Conservation (phyloP, 2,329 filamentous ascomycete genomes). For the Penicillium paneum region DNA sequence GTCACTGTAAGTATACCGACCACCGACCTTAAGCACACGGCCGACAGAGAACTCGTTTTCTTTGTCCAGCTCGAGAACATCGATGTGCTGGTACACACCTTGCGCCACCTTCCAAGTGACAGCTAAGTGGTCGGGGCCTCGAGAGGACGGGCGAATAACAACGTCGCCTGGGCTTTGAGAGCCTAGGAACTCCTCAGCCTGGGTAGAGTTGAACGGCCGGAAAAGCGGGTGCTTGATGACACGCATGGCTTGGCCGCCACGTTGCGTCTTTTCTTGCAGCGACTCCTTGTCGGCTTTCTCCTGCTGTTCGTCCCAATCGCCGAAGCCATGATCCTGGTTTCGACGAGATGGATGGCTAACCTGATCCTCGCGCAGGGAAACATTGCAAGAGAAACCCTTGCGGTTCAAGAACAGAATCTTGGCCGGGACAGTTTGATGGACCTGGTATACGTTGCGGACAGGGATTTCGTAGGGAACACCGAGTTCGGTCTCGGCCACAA, state of each 20-base stretch:
- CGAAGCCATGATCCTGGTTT: slow-evolving; percentile 67
- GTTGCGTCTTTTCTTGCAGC: slow-evolving; percentile 79
- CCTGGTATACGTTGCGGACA: slow-evolving; percentile 69
- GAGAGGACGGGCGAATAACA: slow-evolving; percentile 91
- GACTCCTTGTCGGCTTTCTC: slow-evolving; percentile 80
- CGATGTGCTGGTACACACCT: slow-evolving; percentile 94
- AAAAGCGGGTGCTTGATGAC: slow-evolving; percentile 98
- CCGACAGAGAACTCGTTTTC: slow-evolving; percentile 95
- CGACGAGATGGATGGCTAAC: slow-evolving; percentile 70
- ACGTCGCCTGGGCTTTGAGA: slow-evolving; percentile 83
- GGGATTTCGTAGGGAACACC: slow-evolving; percentile 66
- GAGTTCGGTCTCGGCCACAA: slow-evolving; percentile 78
- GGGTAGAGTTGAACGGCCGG: slow-evolving; percentile 83
- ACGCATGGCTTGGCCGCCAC: slow-evolving; percentile 79
- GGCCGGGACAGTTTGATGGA: slow-evolving; percentile 80
- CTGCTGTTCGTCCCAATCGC: slow-evolving; percentile 82
- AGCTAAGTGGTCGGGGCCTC: slow-evolving; percentile 90
- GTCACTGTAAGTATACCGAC: slow-evolving; percentile 90
- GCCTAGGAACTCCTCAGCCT: slow-evolving; percentile 90
- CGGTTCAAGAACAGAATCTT: slow-evolving; percentile 86
- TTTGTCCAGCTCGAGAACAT: slow-evolving; percentile 94
- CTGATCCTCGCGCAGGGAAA: slow-evolving; percentile 79
- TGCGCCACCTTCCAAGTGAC: slow-evolving; percentile 98
- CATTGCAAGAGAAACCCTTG: slow-evolving; percentile 76
- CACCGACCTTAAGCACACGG: slow-evolving; percentile 76